phyloP scores from a whole-genome alignment of 192 early-diverging fungal genomes.

The Lunasporangiospora selenospora region DNA sequence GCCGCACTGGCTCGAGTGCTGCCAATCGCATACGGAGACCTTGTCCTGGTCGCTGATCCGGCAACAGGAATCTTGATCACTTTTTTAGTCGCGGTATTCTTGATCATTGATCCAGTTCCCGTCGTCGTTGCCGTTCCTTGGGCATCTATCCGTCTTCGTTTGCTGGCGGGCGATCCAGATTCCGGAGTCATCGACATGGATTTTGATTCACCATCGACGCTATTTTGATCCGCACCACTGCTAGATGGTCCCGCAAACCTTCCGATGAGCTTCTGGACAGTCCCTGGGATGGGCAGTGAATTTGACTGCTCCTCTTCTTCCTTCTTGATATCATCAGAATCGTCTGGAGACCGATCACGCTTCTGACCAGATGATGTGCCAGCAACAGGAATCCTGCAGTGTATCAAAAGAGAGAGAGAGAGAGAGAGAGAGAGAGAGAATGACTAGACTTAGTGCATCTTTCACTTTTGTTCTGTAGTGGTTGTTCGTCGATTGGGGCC shows the following conservation, averaged over 20 bases:
- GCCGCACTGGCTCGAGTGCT: background rate
- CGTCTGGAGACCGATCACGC: background rate
- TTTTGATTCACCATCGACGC: too few species aligned
- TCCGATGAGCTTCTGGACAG: constrained; percentile 19
- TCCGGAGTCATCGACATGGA: too few species aligned
- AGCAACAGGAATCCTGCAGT: too few species aligned
- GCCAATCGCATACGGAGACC: constrained; percentile 2
- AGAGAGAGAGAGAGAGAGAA: too few species aligned
- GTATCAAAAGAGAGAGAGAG: too few species aligned
- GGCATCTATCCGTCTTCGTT: constrained; percentile 14
- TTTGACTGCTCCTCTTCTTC: background rate
- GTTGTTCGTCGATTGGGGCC: too few species aligned
- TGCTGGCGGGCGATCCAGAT: constrained; percentile 21
- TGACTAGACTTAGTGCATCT: too few species aligned
- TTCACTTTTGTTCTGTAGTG: too few species aligned
- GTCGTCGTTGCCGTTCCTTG: background rate
- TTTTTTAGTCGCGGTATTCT: too few species aligned
- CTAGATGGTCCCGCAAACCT: constrained; percentile 29
- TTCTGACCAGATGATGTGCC: background rate
- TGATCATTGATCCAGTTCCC: too few species aligned
- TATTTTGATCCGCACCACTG: constrained; percentile 1
- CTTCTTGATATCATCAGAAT: background rate
- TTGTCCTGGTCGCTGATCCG: background rate
- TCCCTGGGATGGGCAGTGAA: constrained; percentile 23
- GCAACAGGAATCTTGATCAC: constrained; percentile 34